Percentiles rank a stretch among this genome's conserved stretches.
phyloP scores from a whole-genome alignment of 495 filamentous ascomycete species.

The Aspergillus incahuasiensis region DNA sequence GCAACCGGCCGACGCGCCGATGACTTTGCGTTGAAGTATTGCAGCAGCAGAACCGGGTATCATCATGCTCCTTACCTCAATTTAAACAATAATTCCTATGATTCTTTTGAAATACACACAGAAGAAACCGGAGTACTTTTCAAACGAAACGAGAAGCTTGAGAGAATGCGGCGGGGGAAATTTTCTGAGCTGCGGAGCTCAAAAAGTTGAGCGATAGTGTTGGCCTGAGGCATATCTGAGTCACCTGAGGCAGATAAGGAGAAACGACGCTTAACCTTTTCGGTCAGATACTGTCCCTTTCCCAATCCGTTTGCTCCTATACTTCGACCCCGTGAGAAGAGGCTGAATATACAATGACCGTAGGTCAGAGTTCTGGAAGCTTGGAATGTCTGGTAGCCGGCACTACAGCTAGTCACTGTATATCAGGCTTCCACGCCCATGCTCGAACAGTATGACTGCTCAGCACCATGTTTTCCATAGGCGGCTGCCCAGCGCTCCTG shows the following conservation, averaged over 20 bases:
- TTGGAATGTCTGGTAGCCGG: background rate
- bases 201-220: constrained; percentile 5
- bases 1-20: constrained; percentile 6
- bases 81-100: background rate
- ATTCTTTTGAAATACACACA: background rate
- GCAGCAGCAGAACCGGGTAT: background rate
- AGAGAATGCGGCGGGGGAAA: constrained; percentile 27
- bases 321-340: background rate
- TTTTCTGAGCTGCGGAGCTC: constrained; percentile 33
- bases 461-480: background rate
- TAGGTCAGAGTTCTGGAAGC: background rate
- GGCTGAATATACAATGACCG: background rate
- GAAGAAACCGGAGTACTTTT: constrained; percentile 1
- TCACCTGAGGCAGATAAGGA: constrained; percentile 1
- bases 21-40: background rate
- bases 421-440: background rate
- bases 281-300: background rate
- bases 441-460: background rate
- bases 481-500: constrained; percentile 6
- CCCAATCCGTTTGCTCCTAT: background rate
- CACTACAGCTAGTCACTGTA: background rate
- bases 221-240: constrained; percentile 27
- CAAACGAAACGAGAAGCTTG: constrained; percentile 2
- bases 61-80: constrained; percentile 9
- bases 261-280: background rate